These are phyloP conservation scores for Jamesozyma hellenica DNA, from an alignment of 805 yeast genomes.

Conservation along the genomic window DNA sequence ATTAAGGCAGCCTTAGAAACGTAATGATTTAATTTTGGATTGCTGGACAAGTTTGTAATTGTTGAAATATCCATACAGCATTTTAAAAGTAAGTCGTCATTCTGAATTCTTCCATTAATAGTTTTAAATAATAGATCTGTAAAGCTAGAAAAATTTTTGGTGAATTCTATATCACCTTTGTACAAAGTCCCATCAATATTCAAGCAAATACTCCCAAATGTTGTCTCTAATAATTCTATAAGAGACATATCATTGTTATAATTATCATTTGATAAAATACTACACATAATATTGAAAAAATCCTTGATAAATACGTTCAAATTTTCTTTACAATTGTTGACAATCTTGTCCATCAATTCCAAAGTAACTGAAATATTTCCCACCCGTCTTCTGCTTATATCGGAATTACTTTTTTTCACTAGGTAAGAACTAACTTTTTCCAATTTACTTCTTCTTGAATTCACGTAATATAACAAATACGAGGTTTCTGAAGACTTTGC, in stretches of 20 bases:
- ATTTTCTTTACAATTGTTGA: conserved; percentile 70
- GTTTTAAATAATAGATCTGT: conserved; percentile 25
- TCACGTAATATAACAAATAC: conserved; percentile 78
- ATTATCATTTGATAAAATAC: conserved; percentile 33
- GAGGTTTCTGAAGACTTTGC: conserved; percentile 90
- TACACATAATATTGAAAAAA: conserved; percentile 48
- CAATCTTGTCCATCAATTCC: conserved; percentile 56
- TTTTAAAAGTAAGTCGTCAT: conserved; percentile 24
- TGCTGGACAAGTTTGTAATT: conserved; percentile 22
- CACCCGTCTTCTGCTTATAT: conserved; percentile 48
- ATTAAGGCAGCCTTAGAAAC: conserved; percentile 19
- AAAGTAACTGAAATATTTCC: conserved; percentile 83
- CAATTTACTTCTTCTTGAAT: conserved; percentile 78
- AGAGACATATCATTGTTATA: conserved; percentile 51
- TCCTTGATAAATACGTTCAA: conserved; percentile 70
- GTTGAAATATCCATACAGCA: conserved; percentile 26
- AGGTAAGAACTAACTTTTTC: conserved; percentile 75
- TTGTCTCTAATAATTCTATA: conserved; percentile 41
- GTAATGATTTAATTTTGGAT: conserved; percentile 22
- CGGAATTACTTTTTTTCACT: conserved; percentile 49
- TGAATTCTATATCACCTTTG: conserved; percentile 53
- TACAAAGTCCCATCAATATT: conserved; percentile 54
- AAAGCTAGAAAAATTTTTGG: conserved; percentile 35
- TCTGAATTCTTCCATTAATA: conserved; percentile 16
- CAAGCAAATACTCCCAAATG: conserved; percentile 39